These are phyloP conservation scores for Thecamonas trahens DNA, from an alignment of 78 protist genomes.

Conservation along the genomic window DNA sequence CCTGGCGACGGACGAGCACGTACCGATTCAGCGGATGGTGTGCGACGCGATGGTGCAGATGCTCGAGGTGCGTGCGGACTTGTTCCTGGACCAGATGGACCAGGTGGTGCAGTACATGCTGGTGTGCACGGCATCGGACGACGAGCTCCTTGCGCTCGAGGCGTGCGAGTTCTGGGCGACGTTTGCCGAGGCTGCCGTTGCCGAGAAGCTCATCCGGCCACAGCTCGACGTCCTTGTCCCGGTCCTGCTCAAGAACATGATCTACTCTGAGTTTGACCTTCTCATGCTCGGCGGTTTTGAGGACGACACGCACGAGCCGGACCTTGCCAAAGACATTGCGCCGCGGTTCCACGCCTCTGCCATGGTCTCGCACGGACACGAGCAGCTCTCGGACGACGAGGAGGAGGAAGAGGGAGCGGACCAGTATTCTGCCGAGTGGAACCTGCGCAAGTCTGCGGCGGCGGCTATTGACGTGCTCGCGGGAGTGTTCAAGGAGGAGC, in stretches of 20 bases:
- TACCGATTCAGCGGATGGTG: slow-evolving; percentile 9
- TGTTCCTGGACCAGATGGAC: slow-evolving; percentile 15
- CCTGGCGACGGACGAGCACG: background rate
- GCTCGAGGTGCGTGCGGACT: slow-evolving; percentile 9
- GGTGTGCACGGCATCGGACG: slow-evolving; percentile 23
- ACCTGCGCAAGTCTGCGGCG: slow-evolving; percentile 63
- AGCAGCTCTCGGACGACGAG: background rate
- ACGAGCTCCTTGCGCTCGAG: slow-evolving; percentile 46
- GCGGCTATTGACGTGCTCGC: slow-evolving; percentile 51
- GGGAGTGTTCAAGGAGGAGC: background rate
- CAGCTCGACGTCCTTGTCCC: background rate
- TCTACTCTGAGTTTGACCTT: slow-evolving; percentile 36
- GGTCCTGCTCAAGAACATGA: slow-evolving; percentile 36
- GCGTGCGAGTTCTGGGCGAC: slow-evolving; percentile 67
- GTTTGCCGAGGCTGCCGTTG: slow-evolving; percentile 20
- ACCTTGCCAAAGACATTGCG: slow-evolving; percentile 25
- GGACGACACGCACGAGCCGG: slow-evolving; percentile 15
- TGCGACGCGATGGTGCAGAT: slow-evolving; percentile 35
- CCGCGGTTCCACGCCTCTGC: background rate
- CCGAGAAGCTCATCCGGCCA: background rate
- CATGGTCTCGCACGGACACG: background rate
- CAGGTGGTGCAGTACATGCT: slow-evolving; percentile 37
- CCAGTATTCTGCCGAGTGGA: slow-evolving; percentile 43
- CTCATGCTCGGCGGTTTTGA: slow-evolving; percentile 18
- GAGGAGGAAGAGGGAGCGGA: slow-evolving; percentile 13